Evolutionary conservation across 805 yeast species (phyloP), one percentile per base, ranked within the genome.

Genomic region (Yarrowia yakushimensis): DNA sequence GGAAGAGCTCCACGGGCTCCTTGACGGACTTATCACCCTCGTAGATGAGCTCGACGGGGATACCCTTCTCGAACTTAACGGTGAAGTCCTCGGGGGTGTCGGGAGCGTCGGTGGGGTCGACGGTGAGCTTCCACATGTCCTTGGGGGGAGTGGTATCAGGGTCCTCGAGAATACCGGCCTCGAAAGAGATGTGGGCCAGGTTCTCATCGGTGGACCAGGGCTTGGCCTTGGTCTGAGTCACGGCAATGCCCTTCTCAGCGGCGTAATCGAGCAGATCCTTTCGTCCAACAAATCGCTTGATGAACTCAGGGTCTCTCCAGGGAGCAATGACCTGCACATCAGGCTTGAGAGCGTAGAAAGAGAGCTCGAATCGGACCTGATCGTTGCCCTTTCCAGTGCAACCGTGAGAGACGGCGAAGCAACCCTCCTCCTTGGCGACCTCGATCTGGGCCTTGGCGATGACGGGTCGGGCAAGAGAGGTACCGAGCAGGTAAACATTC

Each of bases 181-280:
- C 99, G 76, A 89, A 94, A 39, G 98, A 93, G 76, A 94, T 94
- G 79, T 94, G 99, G 50, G 98, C 99, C 85, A 93, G 81, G 84
- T 94, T 94, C 81, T 94, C 99, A 76, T 94, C 99, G 64, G 99
- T 94, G 36, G 98, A 92, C 99, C 99, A 94, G 70, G 99, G 99
- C 82, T 94, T 94, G 68, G 98, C 90, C 78, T 91, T 91, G 69
- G 99, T 94, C 81, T 94, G 99, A 55, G 96, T 81, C 64, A 94
- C 99, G 67, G 96, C 96, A 69, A 94, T 94, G 70, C 82, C 84
- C 83, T 94, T 94, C 70, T 83, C 83, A 63, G 88, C 94, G 67
- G 99, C 97, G 75, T 94, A 94, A 46, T 88, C 97, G 72, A 94
- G 83, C 74, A 94, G 81, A 75, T 91, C 99, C 71, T 90, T 89